phyloP scores from a whole-genome alignment of 768 basidiomycete genomes.

The Panaeolus papilionaceus region DNA sequence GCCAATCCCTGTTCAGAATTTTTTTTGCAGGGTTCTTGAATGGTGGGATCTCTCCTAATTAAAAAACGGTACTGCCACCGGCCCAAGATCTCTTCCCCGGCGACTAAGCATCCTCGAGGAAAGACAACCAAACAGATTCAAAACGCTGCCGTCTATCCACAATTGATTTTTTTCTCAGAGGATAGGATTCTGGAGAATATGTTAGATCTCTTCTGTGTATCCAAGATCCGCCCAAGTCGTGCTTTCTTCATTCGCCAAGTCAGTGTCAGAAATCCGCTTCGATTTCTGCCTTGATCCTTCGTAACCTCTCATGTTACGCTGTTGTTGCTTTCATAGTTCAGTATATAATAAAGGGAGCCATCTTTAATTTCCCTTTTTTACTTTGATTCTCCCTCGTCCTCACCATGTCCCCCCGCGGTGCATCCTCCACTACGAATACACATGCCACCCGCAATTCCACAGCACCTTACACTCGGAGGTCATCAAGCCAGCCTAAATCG shows the following conservation, averaged over 20 bases:
- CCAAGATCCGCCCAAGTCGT: conserved; percentile 53
- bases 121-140: conserved; percentile 27
- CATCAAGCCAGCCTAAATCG: conserved; percentile 72
- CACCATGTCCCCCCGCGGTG: conserved; percentile 65
- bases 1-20: conserved; percentile 25
- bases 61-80: conserved; percentile 39
- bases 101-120: conserved; percentile 45
- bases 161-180: conserved; percentile 30
- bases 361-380: conserved; percentile 30
- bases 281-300: conserved; percentile 39
- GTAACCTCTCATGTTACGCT: conserved; percentile 35
- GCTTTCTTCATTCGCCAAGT: conserved; percentile 40
- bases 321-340: conserved; percentile 33
- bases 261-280: conserved; percentile 36
- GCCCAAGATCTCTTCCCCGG: conserved; percentile 42
- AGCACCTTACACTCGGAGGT: conserved; percentile 55
- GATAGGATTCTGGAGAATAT: conserved; percentile 33
- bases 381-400: conserved; percentile 27
- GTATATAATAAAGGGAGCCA: conserved; percentile 42
- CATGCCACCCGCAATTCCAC: conserved; percentile 38
- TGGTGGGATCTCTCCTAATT: conserved; percentile 32
- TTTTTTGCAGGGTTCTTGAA: conserved; percentile 29
- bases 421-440: conserved; percentile 41
- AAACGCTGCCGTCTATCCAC: conserved; percentile 24
- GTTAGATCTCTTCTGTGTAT: conserved; percentile 40